Evolutionary conservation across 768 basidiomycete genomes (phyloP).

Genomic region (Pulveroboletus sp.): DNA sequence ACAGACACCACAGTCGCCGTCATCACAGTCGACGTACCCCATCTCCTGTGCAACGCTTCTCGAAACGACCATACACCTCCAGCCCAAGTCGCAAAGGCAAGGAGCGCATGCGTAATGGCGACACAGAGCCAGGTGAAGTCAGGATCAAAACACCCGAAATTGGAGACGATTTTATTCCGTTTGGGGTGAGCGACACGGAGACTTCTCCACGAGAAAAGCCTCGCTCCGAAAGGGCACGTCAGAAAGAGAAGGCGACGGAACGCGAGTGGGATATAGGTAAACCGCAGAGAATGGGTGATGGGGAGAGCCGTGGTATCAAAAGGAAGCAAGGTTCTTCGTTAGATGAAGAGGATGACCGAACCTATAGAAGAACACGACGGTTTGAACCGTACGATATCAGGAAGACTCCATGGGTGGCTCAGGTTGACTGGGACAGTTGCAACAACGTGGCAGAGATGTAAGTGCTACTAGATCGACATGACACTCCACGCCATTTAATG

Average conservation of each 20-base stretch:
- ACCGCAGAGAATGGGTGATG: conserved; percentile 17
- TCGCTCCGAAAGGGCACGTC: conserved; percentile 14
- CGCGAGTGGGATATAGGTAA: conserved; percentile 43
- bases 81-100: conserved; percentile 15
- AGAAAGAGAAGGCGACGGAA: conserved; percentile 21
- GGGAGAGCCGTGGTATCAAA: conserved; percentile 32
- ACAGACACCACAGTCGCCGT: neutral
- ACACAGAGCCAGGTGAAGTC: neutral
- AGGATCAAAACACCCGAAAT: conserved; percentile 11
- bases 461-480: conserved; percentile 27
- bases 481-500: conserved; percentile 2
- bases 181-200: conserved; percentile 17
- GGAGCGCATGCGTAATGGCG: conserved; percentile 5
- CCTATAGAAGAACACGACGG: conserved; percentile 46
- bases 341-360: conserved; percentile 41
- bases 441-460: conserved; percentile 82
- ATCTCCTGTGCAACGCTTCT: conserved; percentile 10
- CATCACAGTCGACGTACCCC: conserved; percentile 8
- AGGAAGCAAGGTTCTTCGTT: conserved; percentile 42
- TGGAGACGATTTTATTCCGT: conserved; percentile 32
- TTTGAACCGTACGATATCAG: conserved; percentile 47
- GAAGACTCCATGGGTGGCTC: conserved; percentile 62
- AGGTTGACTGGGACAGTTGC: conserved; percentile 69
- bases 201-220: conserved; percentile 6
- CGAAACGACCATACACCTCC: conserved; percentile 19